Conservation (phyloP, 2,329 filamentous ascomycete species). For the Macrophomina tecta region DNA sequence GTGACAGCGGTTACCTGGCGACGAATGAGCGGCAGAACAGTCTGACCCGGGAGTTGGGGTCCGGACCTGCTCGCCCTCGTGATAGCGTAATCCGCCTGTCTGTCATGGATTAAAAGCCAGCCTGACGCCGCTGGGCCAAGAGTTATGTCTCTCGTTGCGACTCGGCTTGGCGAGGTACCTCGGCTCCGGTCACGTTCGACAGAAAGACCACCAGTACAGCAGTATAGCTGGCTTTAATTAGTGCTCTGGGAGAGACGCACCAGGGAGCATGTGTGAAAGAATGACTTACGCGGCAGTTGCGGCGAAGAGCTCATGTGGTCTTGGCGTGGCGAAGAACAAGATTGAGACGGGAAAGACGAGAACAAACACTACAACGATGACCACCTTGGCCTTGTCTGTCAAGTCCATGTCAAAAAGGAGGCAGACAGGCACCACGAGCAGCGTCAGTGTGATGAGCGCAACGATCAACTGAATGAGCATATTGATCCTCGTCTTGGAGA, state of each 20-base stretch:
- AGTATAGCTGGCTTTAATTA: no score
- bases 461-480: not conserved
- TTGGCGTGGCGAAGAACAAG: constrained; percentile 30
- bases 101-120: no score
- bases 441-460: not conserved
- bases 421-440: constrained; percentile 31
- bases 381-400: constrained; percentile 29
- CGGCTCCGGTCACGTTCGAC: no score
- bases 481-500: not conserved
- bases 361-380: constrained; percentile 30
- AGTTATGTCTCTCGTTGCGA: no score
- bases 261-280: not conserved
- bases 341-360: constrained; percentile 32
- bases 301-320: constrained; percentile 33
- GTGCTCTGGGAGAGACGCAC: not conserved
- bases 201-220: no score
- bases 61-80: no score
- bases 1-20: no score
- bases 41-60: no score
- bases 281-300: constrained; percentile 34
- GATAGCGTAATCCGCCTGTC: no score
- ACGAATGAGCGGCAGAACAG: no score
- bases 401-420: constrained; percentile 29
- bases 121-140: no score
- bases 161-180: no score